Evolutionary conservation across 2,329 filamentous ascomycete genomes (phyloP), one percentile per base, ranked within the genome.

Genomic region (Fusarium torulosum): DNA sequence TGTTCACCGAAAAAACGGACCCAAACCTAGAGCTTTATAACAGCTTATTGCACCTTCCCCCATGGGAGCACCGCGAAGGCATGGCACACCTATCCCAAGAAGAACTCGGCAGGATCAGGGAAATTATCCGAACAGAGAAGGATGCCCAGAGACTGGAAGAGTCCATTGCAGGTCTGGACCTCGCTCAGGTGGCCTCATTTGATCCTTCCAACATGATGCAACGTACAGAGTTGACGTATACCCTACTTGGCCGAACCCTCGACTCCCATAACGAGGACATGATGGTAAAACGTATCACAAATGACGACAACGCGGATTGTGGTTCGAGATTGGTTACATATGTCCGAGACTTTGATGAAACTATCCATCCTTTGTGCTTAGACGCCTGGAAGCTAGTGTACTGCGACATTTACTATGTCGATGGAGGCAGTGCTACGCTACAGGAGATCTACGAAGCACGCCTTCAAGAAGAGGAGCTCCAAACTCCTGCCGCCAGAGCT

Each of bases 301-400:
- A 56, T 15, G 10, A 51, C 17, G 10, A 51, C 17, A 14, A 40
- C 17, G 47, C 25, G 27, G 6, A 1, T 3, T 25, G 3, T 6
- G 31, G 52, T 45, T 4, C 2, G 9, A 44, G 13, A n/a, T 31
- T 67, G 42, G 25, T 67, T 8, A 1, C 6, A 23, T 20, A 15
- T 13, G 49, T 53, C 6, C 14, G 23, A 35, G n/a, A 13, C 14
- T 55, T 63, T 38, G 54, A 66, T 31, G 17, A 9, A n/a, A 2
- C 1, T 29, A 3, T 6, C n/a, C 4, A n/a, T 14, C 17, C 35
- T 17, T 29, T 53, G 7, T 4, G 9, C 17, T 40, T 68, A 13
- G 47, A 68, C 19, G 47, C 53, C 29, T 70, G 58, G 65, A 61
- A 66, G 40, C 41, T 68, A 25, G 53, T 55, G 3, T 62, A 63